Percentiles rank a stretch among this genome's conserved stretches.
Evolutionary conservation across 2,329 filamentous ascomycete genomes (phyloP).

Genomic region (Waltergamsia citrina): DNA sequence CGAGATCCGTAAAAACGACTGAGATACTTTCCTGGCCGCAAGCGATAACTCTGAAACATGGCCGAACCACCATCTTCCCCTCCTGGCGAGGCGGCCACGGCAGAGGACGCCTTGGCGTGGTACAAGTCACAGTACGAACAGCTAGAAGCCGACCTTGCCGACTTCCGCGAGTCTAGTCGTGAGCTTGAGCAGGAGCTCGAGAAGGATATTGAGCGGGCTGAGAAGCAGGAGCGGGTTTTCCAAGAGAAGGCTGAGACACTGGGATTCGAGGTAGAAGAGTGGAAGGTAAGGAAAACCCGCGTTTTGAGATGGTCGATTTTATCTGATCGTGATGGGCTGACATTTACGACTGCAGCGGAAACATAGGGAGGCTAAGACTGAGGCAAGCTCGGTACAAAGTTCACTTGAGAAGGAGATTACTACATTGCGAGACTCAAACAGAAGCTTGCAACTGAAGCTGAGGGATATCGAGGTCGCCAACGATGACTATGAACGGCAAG

Average conservation of each 20-base stretch:
- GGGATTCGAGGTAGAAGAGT: slow-evolving; percentile 89
- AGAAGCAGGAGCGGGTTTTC: slow-evolving; percentile 80
- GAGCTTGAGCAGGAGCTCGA: slow-evolving; percentile 92
- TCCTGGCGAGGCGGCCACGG: slow-evolving; percentile 40
- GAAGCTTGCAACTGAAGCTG: slow-evolving; percentile 71
- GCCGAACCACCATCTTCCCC: slow-evolving; percentile 55
- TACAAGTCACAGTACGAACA: slow-evolving; percentile 96
- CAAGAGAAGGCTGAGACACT: slow-evolving; percentile 81
- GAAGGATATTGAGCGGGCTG: slow-evolving; percentile 89
- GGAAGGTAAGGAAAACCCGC: slow-evolving; percentile 92
- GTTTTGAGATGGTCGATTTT: too few relatives aligned
- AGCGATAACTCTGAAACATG: too few relatives aligned
- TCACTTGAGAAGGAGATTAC: slow-evolving; percentile 93
- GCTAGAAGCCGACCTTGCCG: slow-evolving; percentile 80
- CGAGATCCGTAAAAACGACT: too few relatives aligned
- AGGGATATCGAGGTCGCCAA: slow-evolving; percentile 96
- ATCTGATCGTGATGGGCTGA: too few relatives aligned
- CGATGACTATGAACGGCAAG: slow-evolving; percentile 95
- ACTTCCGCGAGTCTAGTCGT: slow-evolving; percentile 89
- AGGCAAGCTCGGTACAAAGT: slow-evolving; percentile 78
- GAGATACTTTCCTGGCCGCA: too few relatives aligned
- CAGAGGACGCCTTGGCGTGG: slow-evolving; percentile 76
- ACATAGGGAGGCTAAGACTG: slow-evolving; percentile 88
- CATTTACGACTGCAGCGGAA: slow-evolving; percentile 57
- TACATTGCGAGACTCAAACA: slow-evolving; percentile 72